Conservation (phyloP, 2,329 filamentous ascomycete genomes). For the Canariomyces notabilis region DNA sequence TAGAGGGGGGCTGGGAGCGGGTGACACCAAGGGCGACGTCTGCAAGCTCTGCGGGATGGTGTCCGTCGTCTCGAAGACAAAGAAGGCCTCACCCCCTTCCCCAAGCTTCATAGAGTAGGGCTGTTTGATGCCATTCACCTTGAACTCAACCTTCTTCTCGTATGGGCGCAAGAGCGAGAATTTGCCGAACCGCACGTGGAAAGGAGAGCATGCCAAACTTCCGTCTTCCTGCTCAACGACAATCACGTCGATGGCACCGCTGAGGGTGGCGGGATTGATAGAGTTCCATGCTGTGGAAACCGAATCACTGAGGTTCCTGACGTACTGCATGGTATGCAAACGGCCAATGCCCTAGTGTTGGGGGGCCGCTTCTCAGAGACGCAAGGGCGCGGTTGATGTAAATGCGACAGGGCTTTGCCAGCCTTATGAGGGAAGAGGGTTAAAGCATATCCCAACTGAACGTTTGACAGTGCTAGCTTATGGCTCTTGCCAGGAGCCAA, state of each 20-base stretch:
- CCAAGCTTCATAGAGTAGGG: slow-evolving; percentile 97
- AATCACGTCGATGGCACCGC: slow-evolving; percentile 97
- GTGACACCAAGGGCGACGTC: slow-evolving; percentile 89
- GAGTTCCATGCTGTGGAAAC: slow-evolving; percentile 99
- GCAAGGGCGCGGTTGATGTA: slow-evolving; percentile 5
- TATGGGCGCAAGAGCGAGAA: slow-evolving; percentile 91
- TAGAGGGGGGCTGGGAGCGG: slow-evolving; percentile 76
- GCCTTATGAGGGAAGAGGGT: background rate
- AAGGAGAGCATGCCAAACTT: slow-evolving; percentile 83
- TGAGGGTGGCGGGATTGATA: slow-evolving; percentile 95
- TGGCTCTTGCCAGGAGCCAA: background rate
- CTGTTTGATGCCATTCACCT: slow-evolving; percentile 86
- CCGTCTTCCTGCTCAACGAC: slow-evolving; percentile 96
- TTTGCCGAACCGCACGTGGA: slow-evolving; percentile 98
- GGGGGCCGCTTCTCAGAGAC: background rate
- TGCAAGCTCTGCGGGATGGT: slow-evolving; percentile 89
- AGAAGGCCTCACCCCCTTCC: slow-evolving; percentile 96
- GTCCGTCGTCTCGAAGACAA: slow-evolving; percentile 93
- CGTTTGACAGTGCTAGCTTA: background rate
- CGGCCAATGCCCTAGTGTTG: background rate
- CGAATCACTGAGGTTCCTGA: slow-evolving; percentile 87
- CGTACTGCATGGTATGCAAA: slow-evolving; percentile 78
- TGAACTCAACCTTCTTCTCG: slow-evolving; percentile 98
- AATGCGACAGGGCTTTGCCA: background rate
- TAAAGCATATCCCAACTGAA: background rate